phyloP scores from a whole-genome alignment of 2,329 filamentous ascomycete species.

The Arthrobotrys megalospora region DNA sequence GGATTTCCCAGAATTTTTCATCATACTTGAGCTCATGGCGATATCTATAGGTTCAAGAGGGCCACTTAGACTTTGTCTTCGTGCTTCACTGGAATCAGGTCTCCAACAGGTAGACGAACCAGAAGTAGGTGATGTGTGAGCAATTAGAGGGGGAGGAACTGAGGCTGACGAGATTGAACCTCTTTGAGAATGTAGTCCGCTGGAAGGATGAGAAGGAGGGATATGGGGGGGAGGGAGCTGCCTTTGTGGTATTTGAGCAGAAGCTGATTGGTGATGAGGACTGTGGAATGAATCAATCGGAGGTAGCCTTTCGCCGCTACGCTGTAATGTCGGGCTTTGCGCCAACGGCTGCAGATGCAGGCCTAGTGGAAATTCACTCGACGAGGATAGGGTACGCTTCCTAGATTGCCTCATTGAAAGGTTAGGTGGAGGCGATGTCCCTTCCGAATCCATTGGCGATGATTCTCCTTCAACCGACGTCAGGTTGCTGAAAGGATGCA shows the following conservation, averaged over 20 bases:
- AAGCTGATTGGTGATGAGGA: conserved; percentile 64
- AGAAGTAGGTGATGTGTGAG: conserved; percentile 62
- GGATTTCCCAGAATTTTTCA: conserved; percentile 63
- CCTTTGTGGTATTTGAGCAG: conserved; percentile 63
- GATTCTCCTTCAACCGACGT: conserved; percentile 64
- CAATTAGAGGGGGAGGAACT: conserved; percentile 60
- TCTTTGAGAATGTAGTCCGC: conserved; percentile 59
- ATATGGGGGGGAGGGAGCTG: conserved; percentile 65
- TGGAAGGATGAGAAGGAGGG: conserved; percentile 63
- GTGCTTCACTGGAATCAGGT: conserved; percentile 42
- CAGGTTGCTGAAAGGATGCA: conserved; percentile 63
- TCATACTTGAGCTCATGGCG: conserved; percentile 63
- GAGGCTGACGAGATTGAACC: conserved; percentile 59
- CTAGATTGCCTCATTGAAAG: conserved; percentile 63
- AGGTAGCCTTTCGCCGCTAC: conserved; percentile 63
- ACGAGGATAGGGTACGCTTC: conserved; percentile 71
- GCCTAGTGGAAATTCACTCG: conserved; percentile 64
- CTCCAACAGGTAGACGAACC: conserved; percentile 64
- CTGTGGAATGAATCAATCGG: conserved; percentile 65
- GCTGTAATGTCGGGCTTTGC: conserved; percentile 62
- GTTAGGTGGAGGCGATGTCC: conserved; percentile 64
- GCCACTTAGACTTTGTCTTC: conserved; percentile 66
- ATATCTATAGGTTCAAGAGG: conserved; percentile 64
- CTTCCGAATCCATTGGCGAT: conserved; percentile 64
- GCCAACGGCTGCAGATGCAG: conserved; percentile 64